Evolutionary conservation across 2,329 filamentous ascomycete genomes (phyloP), one percentile per base, ranked within the genome.

Genomic region (Fusarium foetens): DNA sequence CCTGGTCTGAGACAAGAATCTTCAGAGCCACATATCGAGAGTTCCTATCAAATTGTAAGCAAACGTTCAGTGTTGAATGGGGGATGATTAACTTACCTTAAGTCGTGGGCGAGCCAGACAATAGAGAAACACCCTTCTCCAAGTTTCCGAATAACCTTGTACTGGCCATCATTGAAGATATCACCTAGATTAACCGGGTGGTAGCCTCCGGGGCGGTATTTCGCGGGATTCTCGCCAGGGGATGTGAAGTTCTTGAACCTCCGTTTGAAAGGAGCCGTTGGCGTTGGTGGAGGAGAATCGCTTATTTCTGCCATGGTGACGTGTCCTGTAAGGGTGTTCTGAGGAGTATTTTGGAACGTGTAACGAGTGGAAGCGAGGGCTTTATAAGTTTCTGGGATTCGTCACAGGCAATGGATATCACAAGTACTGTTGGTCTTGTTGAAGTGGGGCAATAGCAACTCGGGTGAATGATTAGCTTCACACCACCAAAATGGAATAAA

Each of bases 81-180:
- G 3, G 12, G 4, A 16, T 8, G 10, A 39, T 23, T 75, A 75
- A 55, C 79, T 75, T 21, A 80, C 77, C 5, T 51, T 1, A 25
- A 9, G 29, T 83, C 80, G 45, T 58, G 74, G 29, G 81, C 84
- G 42, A 86, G 79, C 85, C 84, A 87, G 29, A 86, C 84, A 1
- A 84, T 86, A 3, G 83, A 84, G 69, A 76, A 84, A 8, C 80
- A 80, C 29, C 85, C 84, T 39, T 79, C 82, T 39, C 84, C 84
- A 38, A 86, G 76, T 72, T 87, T 86, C 52, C 83, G 79, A 41
- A 83, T 72, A 39, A 86, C 75, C 58, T 79, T 79, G 69, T 86
- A 87, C 38, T 82, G 80, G 25, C 78, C 81, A 63, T 80, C 63
- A 8, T 58, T 79, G 67, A 86, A 84, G 3, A 72, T 63, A 55